phyloP scores from a whole-genome alignment of 306 rosid genomes.

The Purshia tridentata region DNA sequence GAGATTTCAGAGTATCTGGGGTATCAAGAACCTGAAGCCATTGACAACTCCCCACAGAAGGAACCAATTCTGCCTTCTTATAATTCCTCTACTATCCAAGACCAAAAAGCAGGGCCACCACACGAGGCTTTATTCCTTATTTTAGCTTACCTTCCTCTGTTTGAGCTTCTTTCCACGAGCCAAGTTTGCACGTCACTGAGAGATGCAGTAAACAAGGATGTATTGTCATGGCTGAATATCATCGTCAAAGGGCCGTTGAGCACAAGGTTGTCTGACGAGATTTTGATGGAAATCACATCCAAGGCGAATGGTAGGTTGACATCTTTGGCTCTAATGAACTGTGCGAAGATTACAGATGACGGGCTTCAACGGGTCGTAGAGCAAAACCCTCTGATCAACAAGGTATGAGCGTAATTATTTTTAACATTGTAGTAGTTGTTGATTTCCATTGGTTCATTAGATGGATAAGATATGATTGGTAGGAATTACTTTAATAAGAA shows the following conservation, averaged over 20 bases:
- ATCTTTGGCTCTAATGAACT: constrained; percentile 55
- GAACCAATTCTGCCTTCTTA: constrained; percentile 9
- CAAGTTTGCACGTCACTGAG: constrained; percentile 56
- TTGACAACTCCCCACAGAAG: constrained; percentile 18
- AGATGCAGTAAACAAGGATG: constrained; percentile 58
- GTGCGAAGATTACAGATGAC: constrained; percentile 54
- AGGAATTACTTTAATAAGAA: not conserved
- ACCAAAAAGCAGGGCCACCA: constrained; percentile 36
- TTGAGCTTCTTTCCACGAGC: constrained; percentile 62
- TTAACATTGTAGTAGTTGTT: too few species aligned
- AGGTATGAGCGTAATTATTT: constrained; percentile 40
- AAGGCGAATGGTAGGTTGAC: constrained; percentile 59
- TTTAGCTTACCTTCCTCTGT: constrained; percentile 54
- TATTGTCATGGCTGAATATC: constrained; percentile 64
- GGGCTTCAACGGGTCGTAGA: constrained; percentile 57
- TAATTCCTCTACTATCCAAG: not conserved
- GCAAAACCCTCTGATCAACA: constrained; percentile 55
- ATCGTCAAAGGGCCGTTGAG: constrained; percentile 53
- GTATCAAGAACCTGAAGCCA: constrained; percentile 13
- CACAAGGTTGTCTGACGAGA: constrained; percentile 43
- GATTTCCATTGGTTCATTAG: not conserved
- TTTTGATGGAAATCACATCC: constrained; percentile 46
- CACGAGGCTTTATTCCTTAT: constrained; percentile 61
- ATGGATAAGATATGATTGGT: constrained; percentile 35
- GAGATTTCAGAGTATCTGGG: constrained; percentile 24